Base-by-base conservation (phyloP, 106 monocot genomes). In the Chionographis japonica region DNA sequence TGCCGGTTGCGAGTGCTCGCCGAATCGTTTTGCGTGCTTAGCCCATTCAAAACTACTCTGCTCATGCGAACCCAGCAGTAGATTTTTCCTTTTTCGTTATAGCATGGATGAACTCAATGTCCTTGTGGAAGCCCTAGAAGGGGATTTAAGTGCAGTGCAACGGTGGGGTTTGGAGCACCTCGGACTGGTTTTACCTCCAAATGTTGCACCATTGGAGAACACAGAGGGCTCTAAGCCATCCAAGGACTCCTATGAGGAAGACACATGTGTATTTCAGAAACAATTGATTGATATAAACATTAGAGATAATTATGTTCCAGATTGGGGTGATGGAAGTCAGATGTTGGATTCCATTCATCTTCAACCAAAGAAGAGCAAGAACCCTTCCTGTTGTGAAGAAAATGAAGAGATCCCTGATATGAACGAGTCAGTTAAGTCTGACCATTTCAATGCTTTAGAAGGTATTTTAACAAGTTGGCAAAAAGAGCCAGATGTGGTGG, bases 91-190 rank as follows among this genome's bases (percentile, higher is more conserved):
- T 54, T 81, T 87, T 58, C 86, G 87, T 11, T 79, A 93, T 70
- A 68, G 66, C 46, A 66, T 90, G 54, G 83, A 74, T 66, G 84
- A 90, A n/a, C 60, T 98, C 15, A 70, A 68, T 64, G 60, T 75
- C 62, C 69, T 98, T 50, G 78, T 92, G 40, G 54, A 87, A 72
- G 97, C 92, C 64, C 70, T 98, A 37, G 89, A 93, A 81, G 89
- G 89, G 16, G 68, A 86, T 50, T 13, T 42, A 49, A 61, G 20
- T 75, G 73, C 92, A 57, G 37, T 89, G 40, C 64, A 60, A 9
- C 49, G 42, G 9, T 90, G 84, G 76, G 79, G 66, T 16, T 40
- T 51, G 39, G 56, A 68, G 36, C 56, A 79, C 37, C 49, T 82
- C 9, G 79, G 72, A 12, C 71, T 83, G 49, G 66, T 58, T 76